Conservation (phyloP, 306 rosid genomes). For the Pueraria montana region DNA sequence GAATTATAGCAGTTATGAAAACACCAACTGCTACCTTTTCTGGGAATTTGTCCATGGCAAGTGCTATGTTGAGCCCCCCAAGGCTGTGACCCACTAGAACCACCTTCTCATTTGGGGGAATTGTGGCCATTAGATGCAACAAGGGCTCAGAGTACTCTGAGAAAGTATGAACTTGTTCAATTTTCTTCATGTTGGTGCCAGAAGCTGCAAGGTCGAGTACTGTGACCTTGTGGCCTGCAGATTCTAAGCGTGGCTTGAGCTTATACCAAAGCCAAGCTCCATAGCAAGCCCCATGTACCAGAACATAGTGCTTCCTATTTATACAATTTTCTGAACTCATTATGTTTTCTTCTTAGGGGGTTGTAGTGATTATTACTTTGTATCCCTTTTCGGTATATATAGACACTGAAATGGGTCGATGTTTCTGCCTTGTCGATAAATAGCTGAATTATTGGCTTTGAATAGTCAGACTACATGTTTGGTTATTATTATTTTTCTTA, state of each 20-base stretch:
- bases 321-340: constrained; percentile 17
- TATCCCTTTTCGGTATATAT: not conserved
- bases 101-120: constrained; percentile 59
- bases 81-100: constrained; percentile 83
- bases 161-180: constrained; percentile 59
- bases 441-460: no score
- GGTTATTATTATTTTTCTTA: no score
- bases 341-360: not conserved
- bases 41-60: constrained; percentile 74
- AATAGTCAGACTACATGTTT: no score
- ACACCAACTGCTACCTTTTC: constrained; percentile 63
- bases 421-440: no score
- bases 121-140: constrained; percentile 57
- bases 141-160: constrained; percentile 64
- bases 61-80: constrained; percentile 72
- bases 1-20: constrained; percentile 71
- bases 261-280: constrained; percentile 92
- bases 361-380: not conserved
- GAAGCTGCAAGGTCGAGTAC: constrained; percentile 66
- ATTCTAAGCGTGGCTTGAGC: constrained; percentile 66
- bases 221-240: constrained; percentile 69
- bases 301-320: constrained; percentile 59
- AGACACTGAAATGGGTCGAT: not conserved
- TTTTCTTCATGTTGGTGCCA: constrained; percentile 56
- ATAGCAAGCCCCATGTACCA: constrained; percentile 83